Evolutionary conservation across 164 flowering plant species (phyloP).

Genomic region (Nymphaea thermarum): DNA sequence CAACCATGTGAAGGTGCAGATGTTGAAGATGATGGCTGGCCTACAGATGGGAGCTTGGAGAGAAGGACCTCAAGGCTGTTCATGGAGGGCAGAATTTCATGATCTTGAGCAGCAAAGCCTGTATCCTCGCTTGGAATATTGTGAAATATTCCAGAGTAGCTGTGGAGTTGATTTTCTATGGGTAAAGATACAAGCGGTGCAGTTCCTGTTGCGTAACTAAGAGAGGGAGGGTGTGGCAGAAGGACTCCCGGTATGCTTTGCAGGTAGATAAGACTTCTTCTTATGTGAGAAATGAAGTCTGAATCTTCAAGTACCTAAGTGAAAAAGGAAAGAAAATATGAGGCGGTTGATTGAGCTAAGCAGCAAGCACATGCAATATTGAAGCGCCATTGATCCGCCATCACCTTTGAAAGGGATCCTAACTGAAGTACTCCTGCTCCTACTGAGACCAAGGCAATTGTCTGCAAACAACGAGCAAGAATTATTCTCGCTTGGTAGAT

Average conservation of each 20-base stretch:
- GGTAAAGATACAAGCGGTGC: slow-evolving; percentile 13
- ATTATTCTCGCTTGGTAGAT: background rate
- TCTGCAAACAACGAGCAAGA: slow-evolving; percentile 19
- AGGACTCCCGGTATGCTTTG: slow-evolving; percentile 58
- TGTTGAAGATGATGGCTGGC: background rate
- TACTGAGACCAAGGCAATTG: slow-evolving; percentile 62
- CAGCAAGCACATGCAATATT: slow-evolving; percentile 12
- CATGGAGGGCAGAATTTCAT: slow-evolving; percentile 17
- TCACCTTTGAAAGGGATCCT: slow-evolving; percentile 68
- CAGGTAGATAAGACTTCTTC: slow-evolving; percentile 60
- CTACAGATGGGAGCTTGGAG: slow-evolving; percentile 83
- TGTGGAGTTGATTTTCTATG: slow-evolving; percentile 25
- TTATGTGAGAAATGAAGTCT: slow-evolving; percentile 49
- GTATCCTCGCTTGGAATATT: slow-evolving; percentile 13
- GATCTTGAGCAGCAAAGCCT: slow-evolving; percentile 25
- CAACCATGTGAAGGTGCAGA: background rate
- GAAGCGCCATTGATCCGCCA: slow-evolving; percentile 3
- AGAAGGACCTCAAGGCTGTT: slow-evolving; percentile 93
- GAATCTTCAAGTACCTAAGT: slow-evolving; percentile 59
- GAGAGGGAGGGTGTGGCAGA: slow-evolving; percentile 41
- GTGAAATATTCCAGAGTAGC: slow-evolving; percentile 17
- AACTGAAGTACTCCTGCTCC: slow-evolving; percentile 75
- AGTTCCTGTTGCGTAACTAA: slow-evolving; percentile 20
- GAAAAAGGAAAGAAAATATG: background rate
- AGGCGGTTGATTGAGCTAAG: background rate